A percentile compares a stretch with the other conserved stretches of the same genome.
These are phyloP conservation scores for Abrus precatorius DNA, from an alignment of 306 rosid genomes.

Conservation along the genomic window DNA sequence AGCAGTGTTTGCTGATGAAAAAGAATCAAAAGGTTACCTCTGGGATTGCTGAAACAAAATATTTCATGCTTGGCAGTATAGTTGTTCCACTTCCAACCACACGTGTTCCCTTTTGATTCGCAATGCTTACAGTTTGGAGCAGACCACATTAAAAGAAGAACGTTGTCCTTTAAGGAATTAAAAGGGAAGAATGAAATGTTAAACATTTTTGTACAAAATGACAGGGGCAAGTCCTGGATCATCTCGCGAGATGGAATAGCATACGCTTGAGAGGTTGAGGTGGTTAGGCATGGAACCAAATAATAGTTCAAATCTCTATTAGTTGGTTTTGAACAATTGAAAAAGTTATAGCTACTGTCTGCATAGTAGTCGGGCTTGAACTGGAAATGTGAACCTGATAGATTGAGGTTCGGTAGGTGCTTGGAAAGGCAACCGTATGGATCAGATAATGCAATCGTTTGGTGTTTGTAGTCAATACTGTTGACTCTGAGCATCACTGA, in stretches of 20 bases:
- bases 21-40: conserved; percentile 12
- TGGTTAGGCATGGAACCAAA: conserved; percentile 41
- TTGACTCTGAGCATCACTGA: conserved; percentile 44
- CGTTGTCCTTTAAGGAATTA: fast-evolving
- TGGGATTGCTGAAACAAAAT: conserved; percentile 25
- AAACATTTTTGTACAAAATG: conserved; percentile 49
- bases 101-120: conserved; percentile 42
- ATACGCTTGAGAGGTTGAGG: conserved; percentile 5
- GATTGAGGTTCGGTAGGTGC: conserved; percentile 15
- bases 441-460: conserved; percentile 40
- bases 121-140: conserved; percentile 51
- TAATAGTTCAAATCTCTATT: fast-evolving
- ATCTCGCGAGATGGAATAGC: fast-evolving
- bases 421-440: conserved; percentile 31
- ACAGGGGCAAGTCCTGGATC: neutral
- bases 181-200: conserved; percentile 1
- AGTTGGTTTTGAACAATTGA: conserved; percentile 46
- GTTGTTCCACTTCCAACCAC: conserved; percentile 51
- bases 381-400: conserved; percentile 43
- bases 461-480: conserved; percentile 46
- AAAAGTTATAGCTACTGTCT: neutral
- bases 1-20: neutral
- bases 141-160: conserved; percentile 44
- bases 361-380: neutral
- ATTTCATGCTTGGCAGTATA: neutral